A percentile compares a stretch with the other conserved stretches of the same genome.
These are phyloP conservation scores for Leishmania aethiopica DNA, from an alignment of 208 protist genomes.

Conservation along the genomic window DNA sequence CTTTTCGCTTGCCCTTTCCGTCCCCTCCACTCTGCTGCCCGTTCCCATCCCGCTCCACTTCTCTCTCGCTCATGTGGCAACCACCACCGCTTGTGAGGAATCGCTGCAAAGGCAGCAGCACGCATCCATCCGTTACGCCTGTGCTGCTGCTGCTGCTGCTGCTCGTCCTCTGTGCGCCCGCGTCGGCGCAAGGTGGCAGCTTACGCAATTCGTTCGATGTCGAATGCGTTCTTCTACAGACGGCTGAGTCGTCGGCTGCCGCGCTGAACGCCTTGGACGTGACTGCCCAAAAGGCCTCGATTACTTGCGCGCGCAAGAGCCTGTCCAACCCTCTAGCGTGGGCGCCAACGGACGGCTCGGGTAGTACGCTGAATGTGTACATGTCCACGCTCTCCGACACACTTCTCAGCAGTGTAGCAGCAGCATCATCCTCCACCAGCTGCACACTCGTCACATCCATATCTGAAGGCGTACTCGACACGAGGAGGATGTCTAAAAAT, in stretches of 20 bases:
- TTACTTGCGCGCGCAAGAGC: background rate
- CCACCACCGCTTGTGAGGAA: background rate
- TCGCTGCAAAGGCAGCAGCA: background rate
- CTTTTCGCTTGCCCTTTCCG: background rate
- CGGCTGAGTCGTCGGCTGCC: no score
- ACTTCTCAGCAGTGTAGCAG: background rate
- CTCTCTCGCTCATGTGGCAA: background rate
- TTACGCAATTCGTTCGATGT: background rate
- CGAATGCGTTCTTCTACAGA: conserved; percentile 1
- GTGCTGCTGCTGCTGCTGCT: background rate
- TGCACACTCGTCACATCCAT: conserved; percentile 6
- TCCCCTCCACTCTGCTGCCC: background rate
- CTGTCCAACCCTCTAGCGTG: background rate
- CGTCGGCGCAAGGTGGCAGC: background rate
- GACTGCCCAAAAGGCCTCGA: background rate
- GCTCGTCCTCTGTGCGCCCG: background rate
- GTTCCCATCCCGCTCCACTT: background rate
- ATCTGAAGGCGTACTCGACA: conserved; percentile 5
- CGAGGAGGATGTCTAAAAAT: background rate
- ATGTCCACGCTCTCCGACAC: background rate
- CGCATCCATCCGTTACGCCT: background rate
- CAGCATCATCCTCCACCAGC: background rate
- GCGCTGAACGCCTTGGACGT: background rate
- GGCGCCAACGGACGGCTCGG: background rate
- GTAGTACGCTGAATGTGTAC: conserved; percentile 4